Base-by-base conservation (phyloP, 441 rosid species). In the Gossypium aridum region DNA sequence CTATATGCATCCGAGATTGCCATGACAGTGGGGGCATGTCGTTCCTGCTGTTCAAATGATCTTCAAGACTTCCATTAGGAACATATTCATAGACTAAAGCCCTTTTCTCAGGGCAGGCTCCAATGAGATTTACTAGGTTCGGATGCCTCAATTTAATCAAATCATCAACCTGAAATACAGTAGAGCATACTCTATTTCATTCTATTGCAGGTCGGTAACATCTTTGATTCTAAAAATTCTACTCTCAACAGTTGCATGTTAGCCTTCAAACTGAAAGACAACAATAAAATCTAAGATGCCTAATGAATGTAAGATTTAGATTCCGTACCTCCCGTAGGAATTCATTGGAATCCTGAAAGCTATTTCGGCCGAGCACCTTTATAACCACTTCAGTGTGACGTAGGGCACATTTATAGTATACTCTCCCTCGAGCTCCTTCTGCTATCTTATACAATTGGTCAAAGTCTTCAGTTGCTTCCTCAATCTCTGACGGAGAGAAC, bases 61-160 rank as follows among this genome's bases (percentile, higher is more conserved):
- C 90, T 75, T 84, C 84, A 19, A 86, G 87, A 75, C 76, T 79
- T 78, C 87, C 87, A 74, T 83, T 81, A 0, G 86, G 85, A n/a
- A 80, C 76, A 67, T 84, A 83, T 76, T 86, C 90, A 2, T 78
- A 86, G 62, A 84, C 47, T 0, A 86, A 77, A 76, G 80, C 81
- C 63, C 71, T 75, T 17, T 72, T 78, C 20, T 81, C 90, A 45
- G 84, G 84, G 75, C 90, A 84, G 55, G 79, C 79, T 75, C 89
- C 89, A 47, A 86, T 76, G 0, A 86, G 81, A n/a, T 80, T 76
- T 39, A 86, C 78, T 25, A 86, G 74, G 77, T 86, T 84, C 7
- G 89, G 89, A 71, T 86, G 89, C 77, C 89, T 82, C 75, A 66
- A 26, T 78, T 81, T 84, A 61, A 82, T 83, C 77, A 84, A 71